These are phyloP conservation scores for Reticulascus tulasneorum DNA, from an alignment of 2,329 filamentous ascomycete genomes.

Conservation along the genomic window DNA sequence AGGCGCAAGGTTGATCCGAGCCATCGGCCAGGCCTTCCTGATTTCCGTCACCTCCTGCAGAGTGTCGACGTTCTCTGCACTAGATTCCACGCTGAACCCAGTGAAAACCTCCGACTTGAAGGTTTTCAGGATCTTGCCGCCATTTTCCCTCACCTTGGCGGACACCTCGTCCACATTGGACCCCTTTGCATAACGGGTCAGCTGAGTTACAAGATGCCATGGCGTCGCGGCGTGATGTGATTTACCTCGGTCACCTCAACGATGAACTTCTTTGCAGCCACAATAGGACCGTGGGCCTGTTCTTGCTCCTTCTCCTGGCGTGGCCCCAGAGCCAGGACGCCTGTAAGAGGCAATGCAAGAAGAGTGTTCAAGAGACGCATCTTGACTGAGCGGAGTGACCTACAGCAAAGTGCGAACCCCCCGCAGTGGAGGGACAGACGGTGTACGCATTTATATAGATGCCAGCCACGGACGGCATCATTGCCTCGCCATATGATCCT, in stretches of 20 bases:
- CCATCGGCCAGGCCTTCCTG: constrained; percentile 19
- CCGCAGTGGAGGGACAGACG: too few species aligned
- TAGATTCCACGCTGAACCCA: constrained; percentile 27
- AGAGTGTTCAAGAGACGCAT: constrained; percentile 13
- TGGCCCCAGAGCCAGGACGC: constrained; percentile 4
- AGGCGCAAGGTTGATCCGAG: constrained; percentile 16
- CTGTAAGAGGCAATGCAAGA: constrained; percentile 10
- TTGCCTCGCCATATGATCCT: too few species aligned
- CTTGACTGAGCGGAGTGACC: too few species aligned
- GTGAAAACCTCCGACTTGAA: constrained; percentile 26
- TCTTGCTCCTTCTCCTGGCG: too few species aligned
- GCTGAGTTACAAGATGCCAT: too few species aligned
- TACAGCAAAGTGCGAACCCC: too few species aligned
- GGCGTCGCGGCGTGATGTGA: too few species aligned
- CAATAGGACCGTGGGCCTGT: too few species aligned
- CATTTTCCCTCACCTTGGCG: constrained; percentile 9
- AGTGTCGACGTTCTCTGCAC: constrained; percentile 28
- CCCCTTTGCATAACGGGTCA: not conserved
- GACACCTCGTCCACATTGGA: constrained; percentile 10
- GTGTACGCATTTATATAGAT: too few species aligned
- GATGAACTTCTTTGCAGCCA: constrained; percentile 10
- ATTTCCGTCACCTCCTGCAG: constrained; percentile 16
- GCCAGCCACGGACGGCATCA: not conserved
- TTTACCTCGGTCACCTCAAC: constrained; percentile 7
- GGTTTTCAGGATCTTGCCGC: constrained; percentile 13